Evolutionary conservation across 345 rosid genomes (phyloP).

Genomic region (Linum usitatissimum): DNA sequence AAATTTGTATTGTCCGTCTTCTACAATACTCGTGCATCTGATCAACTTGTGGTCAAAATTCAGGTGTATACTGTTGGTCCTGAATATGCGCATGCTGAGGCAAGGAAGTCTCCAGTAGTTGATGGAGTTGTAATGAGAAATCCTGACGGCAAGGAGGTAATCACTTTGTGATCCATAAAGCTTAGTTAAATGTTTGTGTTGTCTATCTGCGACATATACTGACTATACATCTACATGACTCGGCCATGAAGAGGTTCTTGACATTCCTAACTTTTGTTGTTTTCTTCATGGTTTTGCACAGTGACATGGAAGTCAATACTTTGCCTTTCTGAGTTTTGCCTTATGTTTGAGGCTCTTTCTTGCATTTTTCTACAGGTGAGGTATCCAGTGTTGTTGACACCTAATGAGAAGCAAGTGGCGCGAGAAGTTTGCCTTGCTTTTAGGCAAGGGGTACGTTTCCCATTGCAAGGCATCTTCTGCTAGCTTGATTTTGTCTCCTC

Average conservation of each 20-base stretch:
- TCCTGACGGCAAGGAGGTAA: constrained; percentile 95
- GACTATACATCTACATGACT: background rate
- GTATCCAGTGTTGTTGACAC: constrained; percentile 81
- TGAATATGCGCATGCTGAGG: constrained; percentile 99
- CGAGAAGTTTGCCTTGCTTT: constrained; percentile 95
- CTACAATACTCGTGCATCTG: background rate
- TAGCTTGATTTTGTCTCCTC: background rate
- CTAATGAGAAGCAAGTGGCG: constrained; percentile 98
- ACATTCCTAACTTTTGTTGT: background rate
- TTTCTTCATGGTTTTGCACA: background rate
- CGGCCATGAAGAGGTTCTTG: background rate
- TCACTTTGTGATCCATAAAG: background rate
- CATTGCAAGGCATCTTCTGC: background rate
- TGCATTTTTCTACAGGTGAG: constrained; percentile 47
- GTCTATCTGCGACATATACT: background rate
- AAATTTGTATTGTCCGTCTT: background rate
- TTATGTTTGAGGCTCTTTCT: background rate
- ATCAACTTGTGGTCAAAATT: constrained; percentile 19
- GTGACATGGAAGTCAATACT: background rate
- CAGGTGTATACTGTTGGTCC: constrained; percentile 99
- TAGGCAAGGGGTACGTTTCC: constrained; percentile 68
- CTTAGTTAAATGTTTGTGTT: background rate
- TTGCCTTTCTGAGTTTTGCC: background rate
- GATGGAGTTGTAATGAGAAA: constrained; percentile 99
- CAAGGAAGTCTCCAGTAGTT: constrained; percentile 99